Conservation (phyloP, 1,284 basidiomycete genomes). For the Sanguinoderma infundibulare region DNA sequence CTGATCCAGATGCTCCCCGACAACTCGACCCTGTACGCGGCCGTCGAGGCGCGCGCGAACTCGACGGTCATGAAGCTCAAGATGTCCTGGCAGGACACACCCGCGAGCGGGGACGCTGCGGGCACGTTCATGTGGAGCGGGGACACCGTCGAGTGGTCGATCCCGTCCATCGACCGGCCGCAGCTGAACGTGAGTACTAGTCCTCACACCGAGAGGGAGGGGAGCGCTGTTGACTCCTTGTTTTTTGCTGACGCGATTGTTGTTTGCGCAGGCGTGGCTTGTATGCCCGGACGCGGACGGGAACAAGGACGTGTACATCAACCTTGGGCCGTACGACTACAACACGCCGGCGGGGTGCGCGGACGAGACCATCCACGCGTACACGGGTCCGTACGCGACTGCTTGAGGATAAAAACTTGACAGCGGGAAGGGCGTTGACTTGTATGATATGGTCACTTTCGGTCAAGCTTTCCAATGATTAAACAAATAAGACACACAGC, state of each 20-base stretch:
- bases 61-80: slow-evolving; percentile 52
- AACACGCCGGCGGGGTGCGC: slow-evolving; percentile 62
- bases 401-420: slow-evolving; percentile 25
- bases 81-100: slow-evolving; percentile 52
- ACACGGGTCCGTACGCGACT: slow-evolving; percentile 52
- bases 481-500: no score
- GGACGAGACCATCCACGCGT: slow-evolving; percentile 67
- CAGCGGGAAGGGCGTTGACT: no score
- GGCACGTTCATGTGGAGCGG: slow-evolving; percentile 59
- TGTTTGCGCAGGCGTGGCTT: slow-evolving; percentile 54
- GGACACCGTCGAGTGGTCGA: slow-evolving; percentile 60
- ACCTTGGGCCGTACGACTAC: slow-evolving; percentile 61
- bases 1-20: slow-evolving; percentile 51
- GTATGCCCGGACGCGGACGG: slow-evolving; percentile 55
- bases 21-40: slow-evolving; percentile 48
- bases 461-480: no score
- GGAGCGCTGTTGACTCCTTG: no score
- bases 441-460: no score
- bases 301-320: slow-evolving; percentile 54
- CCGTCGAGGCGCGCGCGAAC: slow-evolving; percentile 51
- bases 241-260: not conserved
- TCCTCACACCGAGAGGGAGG: no score
- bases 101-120: slow-evolving; percentile 41
- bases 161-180: slow-evolving; percentile 48
- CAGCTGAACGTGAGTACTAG: slow-evolving; percentile 54